These are phyloP conservation scores for Coemansia asiatica DNA, from an alignment of 192 early-diverging fungal species.

Conservation along the genomic window DNA sequence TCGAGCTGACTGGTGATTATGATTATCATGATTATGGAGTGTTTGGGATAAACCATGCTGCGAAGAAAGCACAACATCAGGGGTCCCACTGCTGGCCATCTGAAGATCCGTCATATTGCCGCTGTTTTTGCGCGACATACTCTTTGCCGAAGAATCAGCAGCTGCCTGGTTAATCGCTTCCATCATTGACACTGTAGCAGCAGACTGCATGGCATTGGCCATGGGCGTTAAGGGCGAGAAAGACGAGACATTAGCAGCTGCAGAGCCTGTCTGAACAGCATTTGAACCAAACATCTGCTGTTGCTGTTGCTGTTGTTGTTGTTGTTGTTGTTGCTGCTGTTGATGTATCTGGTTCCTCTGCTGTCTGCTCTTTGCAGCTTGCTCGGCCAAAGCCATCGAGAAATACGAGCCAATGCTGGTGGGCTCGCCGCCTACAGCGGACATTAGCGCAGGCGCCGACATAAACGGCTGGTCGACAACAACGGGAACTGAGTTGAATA, in stretches of 20 bases:
- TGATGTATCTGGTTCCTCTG: not conserved
- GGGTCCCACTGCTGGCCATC: not conserved
- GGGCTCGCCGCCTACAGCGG: constrained; percentile 40
- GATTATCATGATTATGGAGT: too few relatives aligned
- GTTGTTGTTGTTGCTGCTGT: constrained; percentile 16
- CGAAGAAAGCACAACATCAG: not conserved
- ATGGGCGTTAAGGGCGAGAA: not conserved
- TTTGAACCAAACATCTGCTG: constrained; percentile 4
- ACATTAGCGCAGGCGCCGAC: constrained; percentile 49
- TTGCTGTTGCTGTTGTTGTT: constrained; percentile 13
- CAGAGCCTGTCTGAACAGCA: not conserved
- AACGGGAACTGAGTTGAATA: not conserved
- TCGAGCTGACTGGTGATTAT: not conserved
- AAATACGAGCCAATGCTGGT: constrained; percentile 41
- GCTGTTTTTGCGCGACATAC: not conserved
- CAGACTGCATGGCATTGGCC: constrained; percentile 1
- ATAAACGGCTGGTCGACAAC: constrained; percentile 25
- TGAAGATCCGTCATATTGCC: not conserved
- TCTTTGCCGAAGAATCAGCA: not conserved
- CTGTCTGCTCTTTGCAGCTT: not conserved
- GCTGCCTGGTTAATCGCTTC: constrained; percentile 24
- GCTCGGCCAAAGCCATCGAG: constrained; percentile 17
- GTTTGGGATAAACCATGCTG: not conserved
- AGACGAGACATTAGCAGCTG: not conserved
- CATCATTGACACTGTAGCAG: constrained; percentile 16